phyloP scores from a whole-genome alignment of 139 green algal species.

The Picochlorum sp. region DNA sequence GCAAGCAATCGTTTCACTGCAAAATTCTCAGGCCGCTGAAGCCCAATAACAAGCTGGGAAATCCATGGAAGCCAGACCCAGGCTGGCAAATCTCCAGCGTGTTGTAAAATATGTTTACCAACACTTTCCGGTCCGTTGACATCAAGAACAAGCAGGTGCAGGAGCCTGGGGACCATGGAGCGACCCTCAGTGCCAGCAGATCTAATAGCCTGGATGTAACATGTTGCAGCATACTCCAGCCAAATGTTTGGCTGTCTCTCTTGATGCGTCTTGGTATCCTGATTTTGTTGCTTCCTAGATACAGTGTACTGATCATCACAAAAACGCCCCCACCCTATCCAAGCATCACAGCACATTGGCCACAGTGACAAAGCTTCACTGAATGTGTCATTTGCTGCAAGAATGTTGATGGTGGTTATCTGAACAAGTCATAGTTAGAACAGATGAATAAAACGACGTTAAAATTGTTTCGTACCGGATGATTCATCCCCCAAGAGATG shows the following conservation, averaged over 20 bases:
- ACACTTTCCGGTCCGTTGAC: slow-evolving; percentile 41
- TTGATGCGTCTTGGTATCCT: not conserved
- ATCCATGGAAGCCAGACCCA: slow-evolving; percentile 91
- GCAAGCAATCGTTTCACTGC: slow-evolving; percentile 44
- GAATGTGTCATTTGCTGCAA: slow-evolving; percentile 52
- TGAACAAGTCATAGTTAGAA: not conserved
- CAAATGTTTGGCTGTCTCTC: slow-evolving; percentile 13
- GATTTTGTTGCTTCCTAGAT: not conserved
- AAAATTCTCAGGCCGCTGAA: slow-evolving; percentile 67
- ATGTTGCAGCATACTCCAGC: slow-evolving; percentile 76
- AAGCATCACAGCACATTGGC: slow-evolving; percentile 62
- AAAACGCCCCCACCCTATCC: slow-evolving; percentile 81
- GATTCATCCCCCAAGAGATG: slow-evolving; percentile 27
- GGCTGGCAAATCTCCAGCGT: slow-evolving; percentile 43
- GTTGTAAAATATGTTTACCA: slow-evolving; percentile 20
- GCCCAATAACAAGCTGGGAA: slow-evolving; percentile 76
- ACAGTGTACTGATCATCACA: slow-evolving; percentile 63
- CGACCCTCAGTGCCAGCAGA: slow-evolving; percentile 26
- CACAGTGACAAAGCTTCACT: slow-evolving; percentile 70
- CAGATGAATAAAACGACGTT: not conserved
- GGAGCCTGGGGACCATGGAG: slow-evolving; percentile 62
- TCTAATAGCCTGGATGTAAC: slow-evolving; percentile 65
- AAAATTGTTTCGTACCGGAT: not conserved
- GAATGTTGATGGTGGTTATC: too few relatives aligned
- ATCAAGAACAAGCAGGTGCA: slow-evolving; percentile 82